phyloP scores from a whole-genome alignment of 2,329 filamentous ascomycete species.

The Diplodia scrobiculata region DNA sequence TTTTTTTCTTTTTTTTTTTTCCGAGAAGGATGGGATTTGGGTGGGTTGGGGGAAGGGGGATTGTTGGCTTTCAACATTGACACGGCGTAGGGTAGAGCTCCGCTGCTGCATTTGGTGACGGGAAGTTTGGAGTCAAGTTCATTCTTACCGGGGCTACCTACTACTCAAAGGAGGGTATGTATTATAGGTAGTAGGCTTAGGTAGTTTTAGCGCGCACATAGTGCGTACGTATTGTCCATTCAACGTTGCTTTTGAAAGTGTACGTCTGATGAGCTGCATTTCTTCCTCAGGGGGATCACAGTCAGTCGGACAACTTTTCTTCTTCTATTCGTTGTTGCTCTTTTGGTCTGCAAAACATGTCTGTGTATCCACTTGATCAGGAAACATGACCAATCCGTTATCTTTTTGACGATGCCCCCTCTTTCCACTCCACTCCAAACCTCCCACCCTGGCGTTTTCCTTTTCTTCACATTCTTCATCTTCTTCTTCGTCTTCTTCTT shows the following conservation, averaged over 20 bases:
- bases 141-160: no score
- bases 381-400: not conserved
- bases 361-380: not conserved
- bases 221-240: not conserved
- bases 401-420: not conserved
- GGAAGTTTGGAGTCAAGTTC: not conserved
- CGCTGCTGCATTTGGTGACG: not conserved
- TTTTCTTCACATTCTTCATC: no score
- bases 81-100: no score
- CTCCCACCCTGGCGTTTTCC: no score
- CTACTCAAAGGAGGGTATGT: not conserved
- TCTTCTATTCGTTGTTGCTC: slow-evolving; percentile 1
- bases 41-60: not conserved
- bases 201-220: not conserved
- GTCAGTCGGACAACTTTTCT: not conserved
- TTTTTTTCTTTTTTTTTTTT: no score
- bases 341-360: not conserved
- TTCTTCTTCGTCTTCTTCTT: not conserved
- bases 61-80: not conserved
- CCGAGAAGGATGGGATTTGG: no score
- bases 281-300: not conserved
- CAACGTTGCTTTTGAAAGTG: not conserved
- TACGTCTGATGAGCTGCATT: not conserved
- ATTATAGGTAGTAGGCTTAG: not conserved
- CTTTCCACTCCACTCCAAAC: no score